Base-by-base conservation (phyloP, 768 basidiomycete genomes). In the Scleroderma bovista region DNA sequence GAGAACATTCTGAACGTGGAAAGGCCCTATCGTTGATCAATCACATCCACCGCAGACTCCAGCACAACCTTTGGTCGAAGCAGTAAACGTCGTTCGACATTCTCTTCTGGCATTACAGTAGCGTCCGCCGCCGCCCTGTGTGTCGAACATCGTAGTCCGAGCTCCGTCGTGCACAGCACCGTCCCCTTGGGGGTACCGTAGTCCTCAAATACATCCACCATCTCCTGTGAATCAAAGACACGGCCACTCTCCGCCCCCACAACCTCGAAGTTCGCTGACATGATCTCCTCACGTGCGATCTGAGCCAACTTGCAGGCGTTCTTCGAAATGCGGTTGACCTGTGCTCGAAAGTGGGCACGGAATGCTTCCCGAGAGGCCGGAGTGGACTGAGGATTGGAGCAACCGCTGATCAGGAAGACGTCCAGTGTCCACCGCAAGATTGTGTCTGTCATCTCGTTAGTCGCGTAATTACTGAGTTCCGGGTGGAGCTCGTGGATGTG, bases 221-320 rank as follows among this genome's bases (percentile, higher is more conserved):
- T 84, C 26, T 70, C 69, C 19, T 70, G 67, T 3, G 67, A 64
- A 47, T 81, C 75, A 57, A 80, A 84, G 11, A 65, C 12, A 16
- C 71, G 69, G 2, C 76, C 77, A 29, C 76, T 74, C 50, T 84
- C 81, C 2, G 80, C 76, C 17, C 79, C 74, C 36, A 84, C 65
- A 32, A 88, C 75, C 57, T 89, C 84, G 57, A 89, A 90, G 50
- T 76, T 81, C 2, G 86, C 84, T 2, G 83, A 85, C 72, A 90
- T 77, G 58, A 88, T 86, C 52, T 88, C 86, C 57, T 90, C 86
- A 44, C 79, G 72, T 32, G 78, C 76, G 36, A 86, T 78, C 44
- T 73, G 76, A 11, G 84, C 83, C 26, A 90, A 69, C 51, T 75
- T 75, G 60, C 78, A 77, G 19, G 82, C 83, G 0, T 83, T 73